Evolutionary conservation across 169 alveolate genomes (phyloP).

Genomic region (Eimeria praecox): DNA sequence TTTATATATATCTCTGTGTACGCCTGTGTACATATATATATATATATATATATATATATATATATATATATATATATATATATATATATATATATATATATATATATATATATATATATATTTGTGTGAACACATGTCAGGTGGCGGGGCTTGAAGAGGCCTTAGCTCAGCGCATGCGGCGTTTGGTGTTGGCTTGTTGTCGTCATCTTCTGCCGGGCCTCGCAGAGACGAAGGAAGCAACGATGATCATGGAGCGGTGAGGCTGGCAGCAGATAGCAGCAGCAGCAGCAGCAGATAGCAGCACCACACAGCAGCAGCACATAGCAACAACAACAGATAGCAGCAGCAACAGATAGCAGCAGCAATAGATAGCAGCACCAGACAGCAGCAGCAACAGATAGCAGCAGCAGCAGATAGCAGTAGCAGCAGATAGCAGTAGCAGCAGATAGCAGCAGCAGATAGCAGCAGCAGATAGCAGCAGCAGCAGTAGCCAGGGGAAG

Average conservation of each 20-base stretch:
- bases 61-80: too few species aligned
- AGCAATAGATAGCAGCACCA: background rate
- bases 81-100: too few species aligned
- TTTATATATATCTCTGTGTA: too few species aligned
- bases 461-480: constrained; percentile 30
- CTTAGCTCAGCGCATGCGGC: constrained; percentile 54
- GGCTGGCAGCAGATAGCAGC: background rate
- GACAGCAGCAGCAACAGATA: too few species aligned
- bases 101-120: too few species aligned
- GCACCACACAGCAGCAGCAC: too few species aligned
- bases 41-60: too few species aligned
- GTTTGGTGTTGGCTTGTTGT: constrained; percentile 21
- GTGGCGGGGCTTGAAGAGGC: constrained; percentile 45
- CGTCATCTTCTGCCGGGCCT: constrained; percentile 8
- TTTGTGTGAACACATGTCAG: background rate
- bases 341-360: background rate
- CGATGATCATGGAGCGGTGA: constrained; percentile 35
- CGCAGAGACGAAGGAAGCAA: constrained; percentile 34
- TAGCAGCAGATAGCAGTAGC: background rate
- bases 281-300: background rate
- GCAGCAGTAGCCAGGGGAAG: background rate
- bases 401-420: too few species aligned
- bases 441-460: background rate
- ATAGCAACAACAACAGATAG: too few species aligned
- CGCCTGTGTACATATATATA: too few species aligned